Evolutionary conservation across 2,329 filamentous ascomycete species (phyloP).

Genomic region (Colletotrichum falcatum): DNA sequence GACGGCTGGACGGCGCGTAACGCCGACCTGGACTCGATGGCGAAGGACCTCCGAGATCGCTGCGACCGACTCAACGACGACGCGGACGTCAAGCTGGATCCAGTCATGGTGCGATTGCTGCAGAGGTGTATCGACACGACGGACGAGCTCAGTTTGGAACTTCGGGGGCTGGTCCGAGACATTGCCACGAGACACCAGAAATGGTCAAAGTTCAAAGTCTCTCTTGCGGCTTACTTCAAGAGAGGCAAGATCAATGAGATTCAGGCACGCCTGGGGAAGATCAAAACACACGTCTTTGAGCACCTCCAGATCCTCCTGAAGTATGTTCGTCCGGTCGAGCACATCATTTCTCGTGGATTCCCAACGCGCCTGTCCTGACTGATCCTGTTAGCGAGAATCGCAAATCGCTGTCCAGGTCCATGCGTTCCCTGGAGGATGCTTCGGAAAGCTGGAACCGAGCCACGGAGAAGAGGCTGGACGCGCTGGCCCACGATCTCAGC

Average conservation of each 20-base stretch:
- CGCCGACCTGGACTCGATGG: background rate
- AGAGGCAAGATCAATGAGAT: background rate
- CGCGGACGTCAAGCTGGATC: background rate
- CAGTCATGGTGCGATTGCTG: background rate
- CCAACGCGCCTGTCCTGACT: background rate
- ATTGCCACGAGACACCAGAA: background rate
- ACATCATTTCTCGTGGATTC: background rate
- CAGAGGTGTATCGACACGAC: background rate
- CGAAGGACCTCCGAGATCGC: background rate
- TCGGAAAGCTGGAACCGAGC: background rate
- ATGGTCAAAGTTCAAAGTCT: background rate
- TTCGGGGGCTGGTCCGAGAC: background rate
- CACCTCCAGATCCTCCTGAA: background rate
- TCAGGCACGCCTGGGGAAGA: background rate
- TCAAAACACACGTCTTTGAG: background rate
- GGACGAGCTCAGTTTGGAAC: slow-evolving; percentile 1
- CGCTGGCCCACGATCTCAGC: background rate
- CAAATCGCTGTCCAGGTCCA: background rate
- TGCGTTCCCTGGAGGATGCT: background rate
- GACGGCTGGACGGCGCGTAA: background rate
- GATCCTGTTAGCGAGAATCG: background rate
- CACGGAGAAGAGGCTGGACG: background rate
- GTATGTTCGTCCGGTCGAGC: background rate
- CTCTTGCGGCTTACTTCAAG: background rate
- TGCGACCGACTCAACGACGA: background rate